Conservation (phyloP, 371 early-diverging fungal genomes). For the Caulochytrium protostelioides region DNA sequence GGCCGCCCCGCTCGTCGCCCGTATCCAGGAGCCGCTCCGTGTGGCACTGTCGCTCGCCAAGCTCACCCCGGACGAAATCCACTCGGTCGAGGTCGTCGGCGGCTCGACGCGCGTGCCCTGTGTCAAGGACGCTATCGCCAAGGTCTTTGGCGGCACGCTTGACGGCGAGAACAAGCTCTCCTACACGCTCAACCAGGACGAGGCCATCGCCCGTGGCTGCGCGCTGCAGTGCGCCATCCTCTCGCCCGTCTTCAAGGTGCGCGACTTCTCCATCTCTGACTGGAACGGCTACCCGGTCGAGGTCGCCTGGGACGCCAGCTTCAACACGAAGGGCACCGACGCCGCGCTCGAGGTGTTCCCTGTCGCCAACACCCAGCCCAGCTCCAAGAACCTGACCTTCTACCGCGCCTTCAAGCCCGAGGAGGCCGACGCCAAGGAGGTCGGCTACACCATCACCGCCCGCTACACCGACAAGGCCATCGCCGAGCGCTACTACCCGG, state of each 20-base stretch:
- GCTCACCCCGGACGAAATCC: conserved; percentile 53
- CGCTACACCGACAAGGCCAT: conserved; percentile 20
- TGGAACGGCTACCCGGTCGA: conserved; percentile 54
- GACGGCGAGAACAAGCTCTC: conserved; percentile 52
- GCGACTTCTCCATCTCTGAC: conserved; percentile 81
- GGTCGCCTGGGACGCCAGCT: conserved; percentile 19
- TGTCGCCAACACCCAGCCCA: conserved; percentile 46
- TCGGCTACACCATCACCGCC: conserved; percentile 59
- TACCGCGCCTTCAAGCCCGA: conserved; percentile 39
- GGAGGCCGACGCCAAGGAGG: conserved; percentile 39
- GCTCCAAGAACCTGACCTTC: conserved; percentile 70
- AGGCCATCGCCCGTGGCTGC: conserved; percentile 87
- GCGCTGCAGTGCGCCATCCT: conserved; percentile 92
- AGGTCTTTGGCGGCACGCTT: conserved; percentile 39
- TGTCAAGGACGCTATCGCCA: conserved; percentile 64
- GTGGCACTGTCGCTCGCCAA: conserved; percentile 62
- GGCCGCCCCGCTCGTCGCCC: conserved; percentile 46
- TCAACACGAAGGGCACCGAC: conserved; percentile 10
- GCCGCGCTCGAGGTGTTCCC: conserved; percentile 19
- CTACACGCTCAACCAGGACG: conserved; percentile 86
- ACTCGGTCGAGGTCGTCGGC: conserved; percentile 80
- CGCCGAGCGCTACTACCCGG: background rate
- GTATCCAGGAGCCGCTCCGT: conserved; percentile 45
- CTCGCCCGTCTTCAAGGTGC: conserved; percentile 92
- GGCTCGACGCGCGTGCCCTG: conserved; percentile 85